Evolutionary conservation across 352 stramenopile species (phyloP).

Genomic region (Pythium dissimile): DNA sequence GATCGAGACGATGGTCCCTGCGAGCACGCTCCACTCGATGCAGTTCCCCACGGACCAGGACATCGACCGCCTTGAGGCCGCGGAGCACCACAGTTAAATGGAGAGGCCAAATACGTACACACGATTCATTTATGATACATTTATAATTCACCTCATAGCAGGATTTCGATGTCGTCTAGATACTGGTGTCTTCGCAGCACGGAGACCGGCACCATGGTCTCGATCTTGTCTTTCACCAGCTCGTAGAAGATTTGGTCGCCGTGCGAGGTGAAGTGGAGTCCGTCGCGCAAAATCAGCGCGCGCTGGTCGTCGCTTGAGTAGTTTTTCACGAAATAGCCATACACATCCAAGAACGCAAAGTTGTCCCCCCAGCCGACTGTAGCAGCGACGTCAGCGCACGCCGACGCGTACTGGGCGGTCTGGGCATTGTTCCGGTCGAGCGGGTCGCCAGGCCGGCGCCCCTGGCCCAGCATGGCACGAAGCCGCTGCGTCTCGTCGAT

Average conservation of each 20-base stretch:
- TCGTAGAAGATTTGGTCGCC: constrained; percentile 8
- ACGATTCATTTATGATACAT: background rate
- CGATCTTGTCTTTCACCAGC: constrained; percentile 8
- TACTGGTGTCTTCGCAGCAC: background rate
- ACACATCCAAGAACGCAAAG: constrained; percentile 1
- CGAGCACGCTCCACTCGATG: background rate
- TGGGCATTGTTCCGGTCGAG: constrained; percentile 10
- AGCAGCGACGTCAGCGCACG: background rate
- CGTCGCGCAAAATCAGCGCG: background rate
- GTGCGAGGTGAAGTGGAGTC: constrained; percentile 1
- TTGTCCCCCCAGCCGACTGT: background rate
- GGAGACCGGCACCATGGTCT: background rate
- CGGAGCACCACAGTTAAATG: background rate
- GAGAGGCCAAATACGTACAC: background rate
- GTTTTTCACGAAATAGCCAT: background rate
- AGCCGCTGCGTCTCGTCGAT: constrained; percentile 10
- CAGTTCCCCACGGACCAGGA: constrained; percentile 1
- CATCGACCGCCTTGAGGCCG: background rate
- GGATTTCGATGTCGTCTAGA: background rate
- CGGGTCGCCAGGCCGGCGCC: background rate
- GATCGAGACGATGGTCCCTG: background rate
- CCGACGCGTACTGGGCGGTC: background rate
- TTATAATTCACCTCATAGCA: background rate
- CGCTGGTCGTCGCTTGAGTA: constrained; percentile 6
- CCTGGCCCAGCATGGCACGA: background rate